A percentile compares a stretch with the other conserved stretches of the same genome.
phyloP scores from a whole-genome alignment of 495 filamentous ascomycete genomes.

The Tetracladium marchalianum region DNA sequence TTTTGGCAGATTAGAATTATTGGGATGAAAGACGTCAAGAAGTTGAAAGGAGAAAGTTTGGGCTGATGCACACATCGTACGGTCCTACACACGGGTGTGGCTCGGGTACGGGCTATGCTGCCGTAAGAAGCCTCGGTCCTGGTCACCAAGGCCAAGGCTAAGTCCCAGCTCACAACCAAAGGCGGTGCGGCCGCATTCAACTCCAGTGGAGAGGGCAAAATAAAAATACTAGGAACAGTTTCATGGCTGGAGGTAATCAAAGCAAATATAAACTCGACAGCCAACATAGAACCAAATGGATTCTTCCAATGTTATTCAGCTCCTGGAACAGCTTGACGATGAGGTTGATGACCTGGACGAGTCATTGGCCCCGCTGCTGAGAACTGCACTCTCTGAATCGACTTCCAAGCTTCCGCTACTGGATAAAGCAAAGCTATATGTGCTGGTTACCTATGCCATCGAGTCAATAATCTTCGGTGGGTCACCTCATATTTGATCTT shows the following conservation, averaged over 20 bases:
- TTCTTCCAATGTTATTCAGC: slow-evolving; percentile 19
- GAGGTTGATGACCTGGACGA: slow-evolving; percentile 70
- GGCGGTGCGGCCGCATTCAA: background rate
- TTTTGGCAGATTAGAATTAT: background rate
- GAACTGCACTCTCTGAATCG: slow-evolving; percentile 48
- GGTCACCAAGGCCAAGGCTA: too few species aligned
- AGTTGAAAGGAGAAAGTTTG: background rate
- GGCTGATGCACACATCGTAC: background rate
- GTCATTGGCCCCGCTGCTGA: slow-evolving; percentile 57
- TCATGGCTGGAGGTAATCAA: background rate
- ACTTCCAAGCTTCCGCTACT: slow-evolving; percentile 76
- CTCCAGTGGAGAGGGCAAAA: background rate
- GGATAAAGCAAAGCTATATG: slow-evolving; percentile 88
- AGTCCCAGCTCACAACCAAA: background rate
- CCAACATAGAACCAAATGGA: slow-evolving; percentile 15
- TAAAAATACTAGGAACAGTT: background rate
- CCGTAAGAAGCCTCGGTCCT: background rate
- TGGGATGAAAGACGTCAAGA: background rate
- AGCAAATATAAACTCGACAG: background rate
- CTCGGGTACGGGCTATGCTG: background rate
- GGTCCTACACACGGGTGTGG: background rate
- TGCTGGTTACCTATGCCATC: slow-evolving; percentile 73
- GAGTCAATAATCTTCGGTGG: slow-evolving; percentile 88
- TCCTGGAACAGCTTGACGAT: slow-evolving; percentile 63
- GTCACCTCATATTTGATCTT: slow-evolving; percentile 12